Conservation (phyloP, 1,284 basidiomycete species). For the Ganoderma sinense region DNA sequence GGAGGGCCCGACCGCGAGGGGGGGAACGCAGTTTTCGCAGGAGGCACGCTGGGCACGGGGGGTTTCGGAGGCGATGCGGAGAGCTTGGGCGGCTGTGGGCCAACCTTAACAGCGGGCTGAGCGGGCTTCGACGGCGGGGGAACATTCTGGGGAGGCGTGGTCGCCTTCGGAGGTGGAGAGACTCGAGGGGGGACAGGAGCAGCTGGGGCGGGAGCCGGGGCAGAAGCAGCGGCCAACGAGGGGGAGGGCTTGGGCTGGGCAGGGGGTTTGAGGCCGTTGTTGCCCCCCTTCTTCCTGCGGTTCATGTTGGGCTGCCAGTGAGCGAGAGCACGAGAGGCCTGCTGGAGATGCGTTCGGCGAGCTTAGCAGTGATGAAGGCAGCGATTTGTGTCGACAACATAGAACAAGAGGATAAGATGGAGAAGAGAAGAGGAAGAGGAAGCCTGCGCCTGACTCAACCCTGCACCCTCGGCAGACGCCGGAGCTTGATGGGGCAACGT, state of each 20-base stretch:
- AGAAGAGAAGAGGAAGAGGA: constrained; percentile 8
- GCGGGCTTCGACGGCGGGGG: constrained; percentile 20
- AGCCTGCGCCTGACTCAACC: constrained; percentile 21
- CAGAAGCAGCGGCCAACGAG: neutral
- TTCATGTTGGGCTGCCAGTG: constrained; percentile 26
- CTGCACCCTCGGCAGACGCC: constrained; percentile 25
- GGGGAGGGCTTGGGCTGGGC: constrained; percentile 22
- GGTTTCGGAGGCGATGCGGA: constrained; percentile 23
- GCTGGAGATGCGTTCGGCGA: constrained; percentile 27
- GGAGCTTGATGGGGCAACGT: constrained; percentile 17
- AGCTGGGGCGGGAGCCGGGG: constrained; percentile 4
- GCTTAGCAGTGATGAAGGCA: constrained; percentile 27
- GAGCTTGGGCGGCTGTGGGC: constrained; percentile 20
- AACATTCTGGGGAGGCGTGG: constrained; percentile 20
- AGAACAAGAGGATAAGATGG: constrained; percentile 25
- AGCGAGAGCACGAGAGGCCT: constrained; percentile 19
- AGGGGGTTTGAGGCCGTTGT: constrained; percentile 25
- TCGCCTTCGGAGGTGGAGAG: constrained; percentile 24
- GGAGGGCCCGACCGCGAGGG: constrained; percentile 14
- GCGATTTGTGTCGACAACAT: constrained; percentile 31
- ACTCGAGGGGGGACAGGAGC: constrained; percentile 19
- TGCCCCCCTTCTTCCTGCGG: constrained; percentile 26
- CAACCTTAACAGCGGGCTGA: constrained; percentile 17
- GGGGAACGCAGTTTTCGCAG: constrained; percentile 7
- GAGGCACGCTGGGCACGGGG: constrained; percentile 15